Evolutionary conservation across 768 basidiomycete species (phyloP), one percentile per base, ranked within the genome.

Genomic region (Phallus indusiatus): DNA sequence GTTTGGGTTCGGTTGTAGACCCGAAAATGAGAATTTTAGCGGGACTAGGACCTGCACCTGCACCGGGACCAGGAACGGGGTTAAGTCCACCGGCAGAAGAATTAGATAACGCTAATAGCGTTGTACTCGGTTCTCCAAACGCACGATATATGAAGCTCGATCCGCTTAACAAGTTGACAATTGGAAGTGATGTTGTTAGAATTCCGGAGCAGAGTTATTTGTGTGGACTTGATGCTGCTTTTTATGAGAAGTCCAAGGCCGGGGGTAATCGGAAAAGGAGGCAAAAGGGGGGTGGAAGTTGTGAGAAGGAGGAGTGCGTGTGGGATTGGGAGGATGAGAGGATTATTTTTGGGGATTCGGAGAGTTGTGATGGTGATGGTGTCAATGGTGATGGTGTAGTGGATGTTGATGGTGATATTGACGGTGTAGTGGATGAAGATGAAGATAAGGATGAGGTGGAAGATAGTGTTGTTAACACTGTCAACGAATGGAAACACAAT

Each of bases 401-500:
- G 17, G 34, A 0, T 7, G 28, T 28, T 28, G 28, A 28, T 2
- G 28, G 2, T 28, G 28, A 28, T 28, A 7, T 28, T 28, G 28
- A 28, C 7, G 28, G 2, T 28, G 28, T 28, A 3, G 66, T n/a
- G n/a, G n/a, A n/a, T n/a, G n/a, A n/a, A n/a, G n/a, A n/a, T n/a
- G n/a, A n/a, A n/a, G n/a, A n/a, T n/a, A n/a, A n/a, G n/a, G n/a
- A n/a, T n/a, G n/a, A n/a, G n/a, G n/a, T n/a, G n/a, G n/a, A n/a
- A n/a, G n/a, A n/a, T n/a, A n/a, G n/a, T n/a, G n/a, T n/a, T n/a
- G n/a, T n/a, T n/a, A n/a, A 68, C 60, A 59, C 63, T 21, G 65
- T 70, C 55, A 72, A 78, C 55, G 81, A 81, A 60, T 85, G 84
- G 85, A 71, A 71, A 62, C 80, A 83, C 61, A 71, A 85, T 60